phyloP scores from a whole-genome alignment of 768 basidiomycete species.

The Termitomyces sp. region DNA sequence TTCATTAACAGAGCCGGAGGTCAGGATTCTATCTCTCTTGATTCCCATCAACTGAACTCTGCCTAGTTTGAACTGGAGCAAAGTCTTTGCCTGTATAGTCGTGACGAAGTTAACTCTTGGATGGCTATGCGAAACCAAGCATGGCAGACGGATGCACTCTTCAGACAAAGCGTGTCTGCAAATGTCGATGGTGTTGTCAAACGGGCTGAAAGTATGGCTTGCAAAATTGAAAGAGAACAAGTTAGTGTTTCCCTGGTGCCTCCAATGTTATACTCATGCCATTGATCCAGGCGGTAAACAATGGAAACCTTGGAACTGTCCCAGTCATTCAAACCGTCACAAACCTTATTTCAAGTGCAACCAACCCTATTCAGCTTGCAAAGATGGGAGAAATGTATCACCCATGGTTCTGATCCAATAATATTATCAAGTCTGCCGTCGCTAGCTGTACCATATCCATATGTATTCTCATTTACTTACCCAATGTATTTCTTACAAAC shows the following conservation, averaged over 20 bases:
- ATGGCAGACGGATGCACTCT: conserved; percentile 51
- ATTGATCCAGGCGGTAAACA: conserved; percentile 28
- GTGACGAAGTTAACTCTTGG: conserved; percentile 89
- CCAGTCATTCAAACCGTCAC: conserved; percentile 80
- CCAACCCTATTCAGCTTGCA: conserved; percentile 78
- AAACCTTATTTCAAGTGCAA: conserved; percentile 78
- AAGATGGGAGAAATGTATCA: conserved; percentile 83
- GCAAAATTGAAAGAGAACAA: conserved; percentile 82
- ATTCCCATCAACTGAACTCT: neutral
- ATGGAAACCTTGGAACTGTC: conserved; percentile 30
- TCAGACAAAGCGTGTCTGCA: conserved; percentile 48
- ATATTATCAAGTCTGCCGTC: neutral
- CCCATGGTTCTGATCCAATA: conserved; percentile 67
- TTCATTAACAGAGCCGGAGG: conserved; percentile 89
- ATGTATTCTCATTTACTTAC: conserved; percentile 1
- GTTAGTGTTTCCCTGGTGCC: conserved; percentile 30
- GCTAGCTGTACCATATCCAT: conserved; percentile 6
- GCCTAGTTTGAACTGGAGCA: conserved; percentile 86
- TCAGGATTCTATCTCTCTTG: conserved; percentile 24
- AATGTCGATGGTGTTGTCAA: conserved; percentile 70
- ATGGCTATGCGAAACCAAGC: conserved; percentile 52
- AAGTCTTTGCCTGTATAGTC: conserved; percentile 83
- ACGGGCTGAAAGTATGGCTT: conserved; percentile 78
- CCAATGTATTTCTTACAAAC: neutral
- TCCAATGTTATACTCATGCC: conserved; percentile 14